phyloP scores from a whole-genome alignment of 106 monocot species.

The Phalaenopsis equestris region DNA sequence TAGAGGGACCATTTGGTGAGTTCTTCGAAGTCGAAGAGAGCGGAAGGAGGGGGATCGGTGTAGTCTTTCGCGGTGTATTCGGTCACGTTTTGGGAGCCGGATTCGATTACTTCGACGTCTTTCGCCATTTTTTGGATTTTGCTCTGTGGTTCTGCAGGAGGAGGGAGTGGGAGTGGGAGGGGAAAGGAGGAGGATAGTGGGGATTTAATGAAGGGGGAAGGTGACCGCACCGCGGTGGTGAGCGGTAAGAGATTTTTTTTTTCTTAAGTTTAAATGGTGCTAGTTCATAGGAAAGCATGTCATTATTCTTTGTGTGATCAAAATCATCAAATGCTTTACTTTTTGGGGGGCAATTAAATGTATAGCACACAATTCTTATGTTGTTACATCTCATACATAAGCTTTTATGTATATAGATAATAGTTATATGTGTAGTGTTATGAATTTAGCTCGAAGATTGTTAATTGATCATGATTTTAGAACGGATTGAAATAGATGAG shows the following conservation, averaged over 20 bases:
- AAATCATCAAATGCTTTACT: no score
- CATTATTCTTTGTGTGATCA: no score
- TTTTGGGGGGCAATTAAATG: no score
- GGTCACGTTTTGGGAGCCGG: background rate
- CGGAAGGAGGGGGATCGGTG: constrained; percentile 42
- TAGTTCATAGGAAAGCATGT: no score
- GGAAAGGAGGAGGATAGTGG: background rate
- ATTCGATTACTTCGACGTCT: constrained; percentile 19
- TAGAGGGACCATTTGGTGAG: constrained; percentile 48
- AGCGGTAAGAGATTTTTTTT: background rate
- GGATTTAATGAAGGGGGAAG: background rate
- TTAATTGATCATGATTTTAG: no score
- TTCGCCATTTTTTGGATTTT: constrained; percentile 18
- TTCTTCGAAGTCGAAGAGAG: constrained; percentile 33
- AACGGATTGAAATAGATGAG: no score
- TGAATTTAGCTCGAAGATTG: no score
- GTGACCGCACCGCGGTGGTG: background rate
- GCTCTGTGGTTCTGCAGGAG: background rate
- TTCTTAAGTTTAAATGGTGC: no score
- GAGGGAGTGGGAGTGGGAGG: background rate
- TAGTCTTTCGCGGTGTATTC: constrained; percentile 43
- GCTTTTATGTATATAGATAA: no score
- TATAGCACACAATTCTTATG: no score
- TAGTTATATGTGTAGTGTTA: no score
- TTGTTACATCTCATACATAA: no score